These are phyloP conservation scores for Echium plantagineum DNA, from an alignment of 257 asterid species.

Conservation along the genomic window DNA sequence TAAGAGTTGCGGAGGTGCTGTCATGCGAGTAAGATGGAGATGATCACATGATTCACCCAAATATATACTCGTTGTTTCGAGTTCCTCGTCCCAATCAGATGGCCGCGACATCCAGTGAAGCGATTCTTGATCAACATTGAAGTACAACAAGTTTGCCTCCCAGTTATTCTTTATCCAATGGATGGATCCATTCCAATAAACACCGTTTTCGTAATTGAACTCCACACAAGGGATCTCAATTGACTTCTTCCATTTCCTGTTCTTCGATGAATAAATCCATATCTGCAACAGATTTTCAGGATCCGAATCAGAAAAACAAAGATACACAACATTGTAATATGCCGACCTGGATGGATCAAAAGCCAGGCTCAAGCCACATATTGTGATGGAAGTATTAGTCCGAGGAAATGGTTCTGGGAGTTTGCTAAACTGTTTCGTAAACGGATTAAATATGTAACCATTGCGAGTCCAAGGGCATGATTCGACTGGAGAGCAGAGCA, in stretches of 20 bases:
- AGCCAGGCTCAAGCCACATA: slow-evolving; percentile 11
- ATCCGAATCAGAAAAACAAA: slow-evolving; percentile 9
- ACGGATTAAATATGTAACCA: slow-evolving; percentile 20
- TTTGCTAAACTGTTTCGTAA: slow-evolving; percentile 15
- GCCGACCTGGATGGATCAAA: slow-evolving; percentile 20
- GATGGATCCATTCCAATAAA: slow-evolving; percentile 27
- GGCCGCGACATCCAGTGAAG: slow-evolving; percentile 17
- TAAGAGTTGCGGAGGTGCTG: neutral
- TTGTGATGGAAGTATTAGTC: neutral
- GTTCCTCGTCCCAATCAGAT: neutral
- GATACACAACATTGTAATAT: slow-evolving; percentile 15
- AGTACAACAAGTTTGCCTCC: neutral
- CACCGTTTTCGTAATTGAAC: slow-evolving; percentile 4
- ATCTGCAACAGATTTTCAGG: slow-evolving; percentile 14
- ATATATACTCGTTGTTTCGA: slow-evolving; percentile 1
- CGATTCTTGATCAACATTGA: neutral
- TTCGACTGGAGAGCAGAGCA: slow-evolving; percentile 19
- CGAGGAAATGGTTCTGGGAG: slow-evolving; percentile 14
- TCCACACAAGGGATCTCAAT: slow-evolving; percentile 12
- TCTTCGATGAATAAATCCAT: slow-evolving; percentile 21
- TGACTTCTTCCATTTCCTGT: slow-evolving; percentile 17
- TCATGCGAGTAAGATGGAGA: slow-evolving; percentile 15
- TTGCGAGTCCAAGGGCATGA: neutral
- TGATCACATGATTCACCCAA: slow-evolving; percentile 28
- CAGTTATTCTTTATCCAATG: slow-evolving; percentile 14